These are phyloP conservation scores for Hyphopichia wangnamkhiaoensis DNA, from an alignment of 1,139 yeast species.

Conservation along the genomic window DNA sequence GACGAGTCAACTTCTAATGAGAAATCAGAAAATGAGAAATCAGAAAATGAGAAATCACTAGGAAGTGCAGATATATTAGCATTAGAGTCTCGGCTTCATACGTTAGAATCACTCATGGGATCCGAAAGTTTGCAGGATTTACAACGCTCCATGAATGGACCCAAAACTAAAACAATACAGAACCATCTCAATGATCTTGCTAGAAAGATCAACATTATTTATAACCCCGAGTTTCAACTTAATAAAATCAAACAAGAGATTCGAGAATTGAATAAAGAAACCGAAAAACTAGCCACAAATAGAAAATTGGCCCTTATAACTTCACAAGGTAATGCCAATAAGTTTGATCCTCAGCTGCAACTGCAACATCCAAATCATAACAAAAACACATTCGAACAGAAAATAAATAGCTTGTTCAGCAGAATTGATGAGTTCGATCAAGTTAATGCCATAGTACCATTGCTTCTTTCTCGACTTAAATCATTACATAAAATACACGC, in stretches of 20 bases:
- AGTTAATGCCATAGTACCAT: conserved; percentile 38
- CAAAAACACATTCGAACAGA: not conserved
- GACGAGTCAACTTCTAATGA: not conserved
- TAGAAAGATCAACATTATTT: conserved; percentile 37
- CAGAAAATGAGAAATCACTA: not conserved
- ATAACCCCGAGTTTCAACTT: conserved; percentile 34
- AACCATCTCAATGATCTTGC: conserved; percentile 33
- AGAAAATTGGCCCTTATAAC: conserved; percentile 11
- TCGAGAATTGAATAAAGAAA: conserved; percentile 12
- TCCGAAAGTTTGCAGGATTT: conserved; percentile 10
- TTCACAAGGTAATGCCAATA: not conserved
- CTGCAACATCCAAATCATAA: conserved; percentile 8
- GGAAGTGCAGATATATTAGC: conserved; percentile 9
- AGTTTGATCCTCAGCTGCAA: too few species aligned
- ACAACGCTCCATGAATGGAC: conserved; percentile 5
- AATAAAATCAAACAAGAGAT: conserved; percentile 20
- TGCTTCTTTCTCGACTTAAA: conserved; percentile 42
- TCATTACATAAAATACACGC: conserved; percentile 47
- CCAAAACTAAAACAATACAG: conserved; percentile 24
- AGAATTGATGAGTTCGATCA: conserved; percentile 38
- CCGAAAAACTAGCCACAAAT: conserved; percentile 18
- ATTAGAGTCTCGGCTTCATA: conserved; percentile 25
- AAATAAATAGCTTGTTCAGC: conserved; percentile 16
- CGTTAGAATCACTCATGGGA: conserved; percentile 25
- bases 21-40: conserved; percentile 4